These are phyloP conservation scores for Rhizopogon vulgaris DNA, from an alignment of 768 basidiomycete species.

Conservation along the genomic window DNA sequence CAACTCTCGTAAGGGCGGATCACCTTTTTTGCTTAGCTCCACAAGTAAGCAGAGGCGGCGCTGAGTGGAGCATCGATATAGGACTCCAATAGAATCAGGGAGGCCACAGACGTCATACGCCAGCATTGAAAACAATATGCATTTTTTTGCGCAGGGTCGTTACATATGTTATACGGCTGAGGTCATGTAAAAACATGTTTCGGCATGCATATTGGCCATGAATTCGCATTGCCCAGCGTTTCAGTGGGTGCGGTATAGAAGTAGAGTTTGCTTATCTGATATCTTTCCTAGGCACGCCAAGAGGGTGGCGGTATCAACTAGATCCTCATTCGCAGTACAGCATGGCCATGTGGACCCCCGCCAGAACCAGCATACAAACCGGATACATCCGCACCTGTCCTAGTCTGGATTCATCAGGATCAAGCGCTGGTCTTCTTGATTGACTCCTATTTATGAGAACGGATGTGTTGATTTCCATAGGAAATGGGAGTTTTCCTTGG, in stretches of 20 bases:
- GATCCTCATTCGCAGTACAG: not conserved
- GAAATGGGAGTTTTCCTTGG: not conserved
- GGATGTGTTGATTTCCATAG: not conserved
- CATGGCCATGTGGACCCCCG: too few relatives aligned
- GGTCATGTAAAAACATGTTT: too few relatives aligned
- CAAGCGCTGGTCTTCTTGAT: not conserved
- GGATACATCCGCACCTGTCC: not conserved
- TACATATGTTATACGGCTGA: too few relatives aligned
- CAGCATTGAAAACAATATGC: too few relatives aligned
- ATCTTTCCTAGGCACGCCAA: not conserved
- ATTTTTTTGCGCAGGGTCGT: too few relatives aligned
- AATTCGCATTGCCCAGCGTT: not conserved
- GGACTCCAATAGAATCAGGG: not conserved
- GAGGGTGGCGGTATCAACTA: not conserved
- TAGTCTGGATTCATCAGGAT: not conserved
- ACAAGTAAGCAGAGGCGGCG: not conserved
- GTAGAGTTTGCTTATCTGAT: not conserved
- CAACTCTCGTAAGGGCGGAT: not conserved
- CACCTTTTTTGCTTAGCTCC: not conserved
- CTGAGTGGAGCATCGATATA: not conserved
- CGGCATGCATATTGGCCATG: too few relatives aligned
- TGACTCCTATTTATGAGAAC: not conserved
- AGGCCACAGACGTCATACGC: too few relatives aligned
- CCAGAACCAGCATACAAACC: not conserved
- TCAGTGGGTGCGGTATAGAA: not conserved